Evolutionary conservation across 2,329 filamentous ascomycete genomes (phyloP), one percentile per base, ranked within the genome.

Genomic region (Pestalotiopsis sp.): DNA sequence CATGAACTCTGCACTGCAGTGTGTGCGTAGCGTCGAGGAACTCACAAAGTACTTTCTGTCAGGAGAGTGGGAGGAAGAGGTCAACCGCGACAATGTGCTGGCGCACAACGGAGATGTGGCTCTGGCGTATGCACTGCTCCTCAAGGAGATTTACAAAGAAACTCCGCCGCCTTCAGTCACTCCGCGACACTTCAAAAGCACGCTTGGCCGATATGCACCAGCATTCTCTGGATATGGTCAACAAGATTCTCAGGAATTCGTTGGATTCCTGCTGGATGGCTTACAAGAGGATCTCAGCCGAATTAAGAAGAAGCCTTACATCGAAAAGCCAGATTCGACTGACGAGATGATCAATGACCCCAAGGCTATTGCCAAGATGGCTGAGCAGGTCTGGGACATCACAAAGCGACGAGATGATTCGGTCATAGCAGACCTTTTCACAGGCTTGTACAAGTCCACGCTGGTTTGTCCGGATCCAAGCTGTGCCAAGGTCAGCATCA

Each of bases 1-100:
- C 82, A 98, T 98, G 95, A 98, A 98, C 80, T 97, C 95, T 25
- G 96, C 96, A 11, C 85, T 98, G 67, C 96, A 99, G 78, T 99
- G 96, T 78, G 89, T 99, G 65, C 91, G 95, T 65, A 97, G 93
- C 74, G 94, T 98, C 0, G 93, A 97, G 77, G 96, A 99, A 80
- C 83, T 99, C 72, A 95, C 94, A 4, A 91, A 94, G 75, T 99
- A 97, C 80, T 98, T 99, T 80, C 81, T 98, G 64, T 86, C 88
- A 65, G 87, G 90, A 69, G 87, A 91, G 70, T 94, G 93, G 81
- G 89, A 92, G 74, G 83, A 86, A 65, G 95, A 99, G 75, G 87
- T 98, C 73, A 99, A 99, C 79, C 85, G 88, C 60, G 87, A 89
- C 70, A 99, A 99, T 75, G 92, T 93, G 1, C 86, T 99, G 3